Conservation (phyloP, 2,329 filamentous ascomycete species). For the Colletotrichum sublineola region DNA sequence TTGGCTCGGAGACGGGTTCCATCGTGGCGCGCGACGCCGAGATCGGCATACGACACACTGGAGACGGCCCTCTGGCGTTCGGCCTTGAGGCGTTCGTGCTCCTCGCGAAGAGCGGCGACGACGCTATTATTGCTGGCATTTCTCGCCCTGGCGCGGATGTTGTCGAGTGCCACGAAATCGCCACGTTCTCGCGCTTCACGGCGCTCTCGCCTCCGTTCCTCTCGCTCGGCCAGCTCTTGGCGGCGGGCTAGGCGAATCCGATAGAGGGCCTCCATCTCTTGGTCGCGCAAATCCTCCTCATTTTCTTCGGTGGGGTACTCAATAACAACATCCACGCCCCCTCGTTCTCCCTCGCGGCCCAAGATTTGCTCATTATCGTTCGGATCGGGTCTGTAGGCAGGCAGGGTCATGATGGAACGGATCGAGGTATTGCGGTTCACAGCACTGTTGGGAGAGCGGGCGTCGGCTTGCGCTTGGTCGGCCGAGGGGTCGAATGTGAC, state of each 20-base stretch:
- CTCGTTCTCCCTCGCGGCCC: slow-evolving; percentile 90
- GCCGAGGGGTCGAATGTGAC: slow-evolving; percentile 39
- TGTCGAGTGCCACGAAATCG: slow-evolving; percentile 77
- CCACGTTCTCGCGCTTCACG: slow-evolving; percentile 79
- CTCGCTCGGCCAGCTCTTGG: slow-evolving; percentile 80
- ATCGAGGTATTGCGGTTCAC: slow-evolving; percentile 89
- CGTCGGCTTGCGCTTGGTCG: slow-evolving; percentile 43
- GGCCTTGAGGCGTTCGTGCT: slow-evolving; percentile 68
- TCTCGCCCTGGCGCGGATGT: slow-evolving; percentile 71
- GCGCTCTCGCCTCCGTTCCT: slow-evolving; percentile 78
- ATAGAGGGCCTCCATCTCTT: slow-evolving; percentile 93
- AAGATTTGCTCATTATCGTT: slow-evolving; percentile 84
- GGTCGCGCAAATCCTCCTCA: slow-evolving; percentile 82
- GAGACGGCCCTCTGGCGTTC: slow-evolving; percentile 77
- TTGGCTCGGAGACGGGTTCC: slow-evolving; percentile 81
- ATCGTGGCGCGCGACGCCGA: slow-evolving; percentile 83
- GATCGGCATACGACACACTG: slow-evolving; percentile 80
- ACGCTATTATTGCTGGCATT: slow-evolving; percentile 62
- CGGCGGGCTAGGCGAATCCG: slow-evolving; percentile 87
- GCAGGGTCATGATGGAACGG: slow-evolving; percentile 93
- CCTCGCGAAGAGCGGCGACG: slow-evolving; percentile 70
- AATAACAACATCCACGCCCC: slow-evolving; percentile 89
- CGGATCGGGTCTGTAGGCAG: slow-evolving; percentile 82
- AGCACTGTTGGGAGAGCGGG: slow-evolving; percentile 48
- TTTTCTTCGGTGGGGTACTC: slow-evolving; percentile 86